Evolutionary conservation across 176 grass and related monocot species (phyloP).

Genomic region (Poa pratensis): DNA sequence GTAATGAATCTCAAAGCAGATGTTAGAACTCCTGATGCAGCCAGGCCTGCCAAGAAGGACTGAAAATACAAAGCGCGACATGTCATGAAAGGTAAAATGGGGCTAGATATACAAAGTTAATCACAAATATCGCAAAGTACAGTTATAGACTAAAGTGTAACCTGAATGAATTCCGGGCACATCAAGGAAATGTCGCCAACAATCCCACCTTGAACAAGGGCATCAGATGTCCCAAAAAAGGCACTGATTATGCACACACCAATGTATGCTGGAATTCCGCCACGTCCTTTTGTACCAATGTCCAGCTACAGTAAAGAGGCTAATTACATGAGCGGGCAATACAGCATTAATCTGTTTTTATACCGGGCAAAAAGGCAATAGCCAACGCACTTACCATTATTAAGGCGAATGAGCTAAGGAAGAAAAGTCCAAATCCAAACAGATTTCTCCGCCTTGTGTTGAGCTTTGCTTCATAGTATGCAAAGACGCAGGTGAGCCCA

Average conservation of each 20-base stretch:
- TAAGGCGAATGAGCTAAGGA: slow-evolving; percentile 65
- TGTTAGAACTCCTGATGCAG: slow-evolving; percentile 66
- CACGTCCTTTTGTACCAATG: slow-evolving; percentile 79
- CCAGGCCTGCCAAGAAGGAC: slow-evolving; percentile 71
- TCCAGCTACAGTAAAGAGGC: slow-evolving; percentile 67
- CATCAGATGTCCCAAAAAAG: slow-evolving; percentile 89
- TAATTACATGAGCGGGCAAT: slow-evolving; percentile 23
- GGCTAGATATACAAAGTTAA: slow-evolving; percentile 29
- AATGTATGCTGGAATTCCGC: slow-evolving; percentile 74
- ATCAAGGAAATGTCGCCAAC: slow-evolving; percentile 95
- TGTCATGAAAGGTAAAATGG: slow-evolving; percentile 30
- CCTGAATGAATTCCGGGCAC: slow-evolving; percentile 94
- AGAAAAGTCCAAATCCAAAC: slow-evolving; percentile 69
- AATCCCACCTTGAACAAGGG: slow-evolving; percentile 84
- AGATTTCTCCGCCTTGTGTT: slow-evolving; percentile 73
- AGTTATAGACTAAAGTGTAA: slow-evolving; percentile 37
- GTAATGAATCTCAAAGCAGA: slow-evolving; percentile 76
- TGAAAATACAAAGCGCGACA: slow-evolving; percentile 35
- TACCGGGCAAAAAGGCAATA: not conserved
- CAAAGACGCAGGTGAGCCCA: slow-evolving; percentile 61
- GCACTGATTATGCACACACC: slow-evolving; percentile 85
- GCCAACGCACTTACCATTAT: slow-evolving; percentile 58
- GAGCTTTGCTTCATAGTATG: slow-evolving; percentile 74
- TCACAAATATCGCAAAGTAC: slow-evolving; percentile 26
- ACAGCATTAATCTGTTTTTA: not conserved